Conservation (phyloP, 768 basidiomycete genomes). For the Cystobasidium ongulense region DNA sequence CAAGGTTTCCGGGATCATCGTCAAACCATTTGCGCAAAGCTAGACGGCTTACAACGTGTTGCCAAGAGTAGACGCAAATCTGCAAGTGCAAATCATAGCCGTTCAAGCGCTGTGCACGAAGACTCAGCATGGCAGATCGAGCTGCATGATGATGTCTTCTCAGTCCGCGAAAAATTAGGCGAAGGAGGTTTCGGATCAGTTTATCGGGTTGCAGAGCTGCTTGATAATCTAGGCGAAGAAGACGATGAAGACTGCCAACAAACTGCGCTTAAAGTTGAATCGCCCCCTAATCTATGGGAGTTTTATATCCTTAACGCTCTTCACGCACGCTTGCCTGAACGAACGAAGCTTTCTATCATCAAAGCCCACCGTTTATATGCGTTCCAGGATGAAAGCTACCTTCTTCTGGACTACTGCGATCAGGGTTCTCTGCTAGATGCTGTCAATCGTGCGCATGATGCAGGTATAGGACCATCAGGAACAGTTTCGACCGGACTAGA, state of each 20-base stretch:
- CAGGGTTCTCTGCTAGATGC: conserved; percentile 88
- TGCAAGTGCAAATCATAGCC: conserved; percentile 37
- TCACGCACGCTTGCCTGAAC: conserved; percentile 58
- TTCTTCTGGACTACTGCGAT: conserved; percentile 75
- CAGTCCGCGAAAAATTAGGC: conserved; percentile 76
- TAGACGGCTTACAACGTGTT: conserved; percentile 67
- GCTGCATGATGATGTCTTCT: conserved; percentile 60
- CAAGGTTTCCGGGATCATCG: conserved; percentile 45
- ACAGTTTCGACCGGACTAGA: conserved; percentile 57
- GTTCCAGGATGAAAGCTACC: conserved; percentile 79
- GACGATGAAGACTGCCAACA: conserved; percentile 54
- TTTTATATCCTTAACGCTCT: conserved; percentile 73
- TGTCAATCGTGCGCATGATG: conserved; percentile 70
- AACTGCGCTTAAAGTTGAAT: conserved; percentile 83
- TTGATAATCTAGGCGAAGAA: conserved; percentile 49
- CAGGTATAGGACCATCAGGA: conserved; percentile 70
- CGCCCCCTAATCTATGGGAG: conserved; percentile 84
- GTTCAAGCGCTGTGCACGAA: conserved; percentile 33
- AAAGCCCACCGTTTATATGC: conserved; percentile 69
- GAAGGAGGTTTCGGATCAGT: conserved; percentile 96
- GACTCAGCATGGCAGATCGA: conserved; percentile 52
- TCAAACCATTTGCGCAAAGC: conserved; percentile 48
- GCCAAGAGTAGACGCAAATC: conserved; percentile 47
- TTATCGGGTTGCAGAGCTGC: conserved; percentile 50
- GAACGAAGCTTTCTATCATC: conserved; percentile 62